phyloP scores from a whole-genome alignment of 208 protist species.

The Leishmania aethiopica region DNA sequence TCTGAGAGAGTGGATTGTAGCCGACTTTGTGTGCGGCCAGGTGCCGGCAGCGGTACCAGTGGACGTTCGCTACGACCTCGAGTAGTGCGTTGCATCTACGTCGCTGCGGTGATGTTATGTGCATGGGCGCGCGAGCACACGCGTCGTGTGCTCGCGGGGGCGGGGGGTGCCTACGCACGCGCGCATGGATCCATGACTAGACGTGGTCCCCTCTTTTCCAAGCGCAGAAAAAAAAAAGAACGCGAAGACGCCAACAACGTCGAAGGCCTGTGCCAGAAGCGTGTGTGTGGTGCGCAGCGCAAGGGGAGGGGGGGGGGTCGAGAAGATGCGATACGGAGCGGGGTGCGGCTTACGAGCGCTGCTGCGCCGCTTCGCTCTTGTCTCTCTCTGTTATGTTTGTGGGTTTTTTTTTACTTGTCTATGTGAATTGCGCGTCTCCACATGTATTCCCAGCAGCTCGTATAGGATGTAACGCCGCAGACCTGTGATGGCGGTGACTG shows the following conservation, averaged over 20 bases:
- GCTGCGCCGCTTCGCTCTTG: not conserved
- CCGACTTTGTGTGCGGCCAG: constrained; percentile 72
- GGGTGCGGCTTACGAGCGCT: not conserved
- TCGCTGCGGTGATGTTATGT: constrained; percentile 17
- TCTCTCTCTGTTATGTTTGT: not conserved
- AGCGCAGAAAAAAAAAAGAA: not conserved
- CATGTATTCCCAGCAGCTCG: not conserved
- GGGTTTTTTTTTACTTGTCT: not conserved
- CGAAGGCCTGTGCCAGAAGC: not conserved
- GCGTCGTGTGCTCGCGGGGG: no score
- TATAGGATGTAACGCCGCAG: not conserved
- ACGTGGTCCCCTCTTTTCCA: no score
- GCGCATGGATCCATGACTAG: not conserved
- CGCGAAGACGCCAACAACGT: not conserved
- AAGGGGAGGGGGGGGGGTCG: not conserved
- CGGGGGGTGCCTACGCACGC: no score
- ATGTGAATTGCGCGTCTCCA: not conserved
- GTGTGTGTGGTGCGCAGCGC: not conserved
- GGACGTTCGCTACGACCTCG: constrained; percentile 53
- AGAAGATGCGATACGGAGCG: not conserved
- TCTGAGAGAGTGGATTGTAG: constrained; percentile 53
- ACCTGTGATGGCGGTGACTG: not conserved
- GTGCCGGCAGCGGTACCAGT: constrained; percentile 20
- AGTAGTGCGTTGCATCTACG: not conserved
- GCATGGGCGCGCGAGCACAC: not conserved